Conservation (phyloP, 1,139 yeast species). For the Eremothecium cymbalariae region DNA sequence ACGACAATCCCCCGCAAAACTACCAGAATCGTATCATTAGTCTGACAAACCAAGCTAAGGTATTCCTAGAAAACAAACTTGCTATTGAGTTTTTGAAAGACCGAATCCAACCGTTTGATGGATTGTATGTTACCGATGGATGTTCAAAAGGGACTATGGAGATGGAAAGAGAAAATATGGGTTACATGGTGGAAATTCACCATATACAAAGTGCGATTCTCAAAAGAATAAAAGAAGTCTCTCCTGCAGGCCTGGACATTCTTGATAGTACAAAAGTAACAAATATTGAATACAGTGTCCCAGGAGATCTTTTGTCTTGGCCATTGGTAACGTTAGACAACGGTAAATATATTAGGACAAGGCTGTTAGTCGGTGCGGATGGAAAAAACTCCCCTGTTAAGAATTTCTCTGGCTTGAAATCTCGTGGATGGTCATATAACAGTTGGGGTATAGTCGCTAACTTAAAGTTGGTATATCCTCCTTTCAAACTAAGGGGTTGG, state of each 20-base stretch:
- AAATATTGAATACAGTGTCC: conserved; percentile 34
- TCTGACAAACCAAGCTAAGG: conserved; percentile 71
- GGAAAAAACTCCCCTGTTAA: conserved; percentile 95
- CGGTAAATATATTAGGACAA: conserved; percentile 57
- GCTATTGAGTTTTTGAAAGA: conserved; percentile 69
- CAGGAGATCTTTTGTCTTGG: conserved; percentile 47
- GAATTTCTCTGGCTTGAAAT: conserved; percentile 66
- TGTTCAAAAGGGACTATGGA: conserved; percentile 60
- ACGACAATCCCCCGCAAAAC: conserved; percentile 44
- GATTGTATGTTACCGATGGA: conserved; percentile 83
- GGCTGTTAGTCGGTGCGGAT: conserved; percentile 87
- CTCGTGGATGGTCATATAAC: conserved; percentile 88
- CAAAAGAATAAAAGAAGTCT: conserved; percentile 28
- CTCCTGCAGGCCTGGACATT: conserved; percentile 35
- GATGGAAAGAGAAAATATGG: conserved; percentile 43
- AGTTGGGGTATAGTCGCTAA: conserved; percentile 91
- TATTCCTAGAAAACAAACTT: conserved; percentile 59
- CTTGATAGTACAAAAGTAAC: conserved; percentile 61
- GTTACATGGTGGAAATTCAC: conserved; percentile 70
- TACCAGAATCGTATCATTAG: conserved; percentile 80
- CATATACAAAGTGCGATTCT: conserved; percentile 58
- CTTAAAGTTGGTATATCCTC: conserved; percentile 62
- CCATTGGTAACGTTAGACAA: conserved; percentile 64
- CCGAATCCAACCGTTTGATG: conserved; percentile 71
- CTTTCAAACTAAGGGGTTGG: conserved; percentile 71